phyloP scores from a whole-genome alignment of 1,139 yeast species.

The Blastobotrys proliferans region DNA sequence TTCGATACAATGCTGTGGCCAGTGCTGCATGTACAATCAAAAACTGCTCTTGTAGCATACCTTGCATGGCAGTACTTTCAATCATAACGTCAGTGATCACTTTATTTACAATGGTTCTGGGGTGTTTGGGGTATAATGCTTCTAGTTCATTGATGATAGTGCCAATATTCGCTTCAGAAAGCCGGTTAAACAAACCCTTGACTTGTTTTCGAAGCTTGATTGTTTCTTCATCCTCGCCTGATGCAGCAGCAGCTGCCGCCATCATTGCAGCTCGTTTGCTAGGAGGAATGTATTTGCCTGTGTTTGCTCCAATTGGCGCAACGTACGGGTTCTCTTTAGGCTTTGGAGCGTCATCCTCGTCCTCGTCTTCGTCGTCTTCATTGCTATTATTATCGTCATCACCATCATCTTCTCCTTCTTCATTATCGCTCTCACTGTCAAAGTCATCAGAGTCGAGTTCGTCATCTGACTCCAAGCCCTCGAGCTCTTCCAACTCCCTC shows the following conservation, averaged over 20 bases:
- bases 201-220: slow-evolving; percentile 53
- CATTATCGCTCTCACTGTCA: slow-evolving; percentile 38
- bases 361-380: slow-evolving; percentile 40
- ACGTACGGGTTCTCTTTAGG: slow-evolving; percentile 77
- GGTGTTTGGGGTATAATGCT: slow-evolving; percentile 55
- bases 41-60: slow-evolving; percentile 66
- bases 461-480: slow-evolving; percentile 25
- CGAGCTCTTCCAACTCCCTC: too few species aligned
- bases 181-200: slow-evolving; percentile 77
- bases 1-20: slow-evolving; percentile 66
- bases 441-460: slow-evolving; percentile 23
- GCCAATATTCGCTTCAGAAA: slow-evolving; percentile 79
- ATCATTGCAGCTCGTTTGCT: slow-evolving; percentile 49
- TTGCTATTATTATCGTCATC: slow-evolving; percentile 31
- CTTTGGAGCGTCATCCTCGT: slow-evolving; percentile 37
- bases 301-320: slow-evolving; percentile 51
- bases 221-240: slow-evolving; percentile 43
- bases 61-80: slow-evolving; percentile 65
- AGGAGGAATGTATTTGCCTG: slow-evolving; percentile 72
- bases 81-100: slow-evolving; percentile 58
- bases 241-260: slow-evolving; percentile 34
- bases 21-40: slow-evolving; percentile 77
- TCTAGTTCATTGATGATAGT: slow-evolving; percentile 68
- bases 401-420: slow-evolving; percentile 28
- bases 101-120: slow-evolving; percentile 75